Evolutionary conservation across 305 asterid genomes (phyloP).

Genomic region (Fraxinus greggii): DNA sequence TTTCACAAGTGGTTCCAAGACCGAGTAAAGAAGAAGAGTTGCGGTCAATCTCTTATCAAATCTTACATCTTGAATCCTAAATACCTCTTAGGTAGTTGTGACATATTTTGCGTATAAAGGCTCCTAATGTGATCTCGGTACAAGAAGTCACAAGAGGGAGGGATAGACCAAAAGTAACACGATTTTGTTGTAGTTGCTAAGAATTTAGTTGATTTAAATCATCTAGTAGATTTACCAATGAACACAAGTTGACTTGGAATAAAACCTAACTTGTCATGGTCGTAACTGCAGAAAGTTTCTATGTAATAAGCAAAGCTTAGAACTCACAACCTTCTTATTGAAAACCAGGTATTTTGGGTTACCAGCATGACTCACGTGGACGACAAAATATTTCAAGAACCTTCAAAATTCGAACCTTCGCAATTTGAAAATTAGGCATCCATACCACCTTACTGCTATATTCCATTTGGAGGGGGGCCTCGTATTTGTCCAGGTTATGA

Average conservation of each 20-base stretch:
- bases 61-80: background rate
- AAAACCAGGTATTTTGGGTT: slow-evolving; percentile 58
- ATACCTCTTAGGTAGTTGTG: background rate
- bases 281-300: background rate
- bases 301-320: background rate
- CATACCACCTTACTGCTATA: slow-evolving; percentile 52
- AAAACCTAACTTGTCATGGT: background rate
- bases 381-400: slow-evolving; percentile 33
- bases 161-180: background rate
- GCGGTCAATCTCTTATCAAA: background rate
- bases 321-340: background rate
- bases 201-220: background rate
- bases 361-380: slow-evolving; percentile 71
- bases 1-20: background rate
- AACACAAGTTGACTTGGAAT: background rate
- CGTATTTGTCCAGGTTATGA: slow-evolving; percentile 75
- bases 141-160: background rate
- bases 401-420: slow-evolving; percentile 42
- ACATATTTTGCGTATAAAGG: background rate
- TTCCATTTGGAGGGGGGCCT: slow-evolving; percentile 70
- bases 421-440: slow-evolving; percentile 50
- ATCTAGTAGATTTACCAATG: background rate
- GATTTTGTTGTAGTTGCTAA: background rate
- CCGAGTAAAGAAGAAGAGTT: background rate
- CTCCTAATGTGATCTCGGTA: background rate